phyloP scores from a whole-genome alignment of 208 protist species.

The Tritrichomonas musculus region DNA sequence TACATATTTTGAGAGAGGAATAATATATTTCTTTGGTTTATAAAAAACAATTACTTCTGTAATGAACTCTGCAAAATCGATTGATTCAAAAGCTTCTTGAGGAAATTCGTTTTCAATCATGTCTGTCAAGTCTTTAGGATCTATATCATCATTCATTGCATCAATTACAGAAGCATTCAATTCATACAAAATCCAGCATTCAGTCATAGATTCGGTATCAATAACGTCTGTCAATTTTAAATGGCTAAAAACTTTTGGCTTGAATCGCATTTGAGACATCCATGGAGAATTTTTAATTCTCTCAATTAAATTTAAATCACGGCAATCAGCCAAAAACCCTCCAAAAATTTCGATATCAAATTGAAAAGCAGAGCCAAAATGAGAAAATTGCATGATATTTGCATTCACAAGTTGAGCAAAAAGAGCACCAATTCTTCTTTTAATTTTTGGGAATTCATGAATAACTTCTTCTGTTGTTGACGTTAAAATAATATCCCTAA shows the following conservation, averaged over 20 bases:
- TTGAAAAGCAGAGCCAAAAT: too few species aligned
- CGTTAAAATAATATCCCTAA: too few species aligned
- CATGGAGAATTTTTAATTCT: background rate
- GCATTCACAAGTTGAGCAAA: too few species aligned
- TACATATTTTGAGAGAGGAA: background rate
- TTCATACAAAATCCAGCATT: background rate
- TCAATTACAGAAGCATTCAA: background rate
- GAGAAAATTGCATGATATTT: too few species aligned
- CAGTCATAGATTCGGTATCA: background rate
- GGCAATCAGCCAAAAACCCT: too few species aligned
- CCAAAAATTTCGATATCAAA: too few species aligned
- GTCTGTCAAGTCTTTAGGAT: background rate
- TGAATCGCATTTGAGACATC: background rate
- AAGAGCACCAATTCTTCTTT: too few species aligned
- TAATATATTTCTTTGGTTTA: background rate
- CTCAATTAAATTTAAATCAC: too few species aligned
- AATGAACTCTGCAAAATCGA: background rate
- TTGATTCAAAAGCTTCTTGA: background rate
- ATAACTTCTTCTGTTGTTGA: too few species aligned
- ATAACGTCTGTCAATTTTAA: background rate
- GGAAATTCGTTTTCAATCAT: background rate
- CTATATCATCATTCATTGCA: background rate
- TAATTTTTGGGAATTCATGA: too few species aligned
- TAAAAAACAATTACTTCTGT: background rate
- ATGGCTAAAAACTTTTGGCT: background rate